These are phyloP conservation scores for Capsicum baccatum DNA, from an alignment of 257 asterid genomes.

Conservation along the genomic window DNA sequence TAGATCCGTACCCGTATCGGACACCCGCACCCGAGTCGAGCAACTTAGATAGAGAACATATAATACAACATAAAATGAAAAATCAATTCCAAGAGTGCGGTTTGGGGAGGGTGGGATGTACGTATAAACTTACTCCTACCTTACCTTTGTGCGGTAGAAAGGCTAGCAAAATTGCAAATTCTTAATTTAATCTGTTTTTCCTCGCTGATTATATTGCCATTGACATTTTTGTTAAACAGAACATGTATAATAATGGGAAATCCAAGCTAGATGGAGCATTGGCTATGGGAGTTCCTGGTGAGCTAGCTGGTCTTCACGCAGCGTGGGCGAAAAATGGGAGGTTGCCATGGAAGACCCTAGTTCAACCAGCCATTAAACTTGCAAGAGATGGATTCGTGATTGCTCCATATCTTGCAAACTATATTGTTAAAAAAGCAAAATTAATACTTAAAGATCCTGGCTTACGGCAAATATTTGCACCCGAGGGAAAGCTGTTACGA, in stretches of 20 bases:
- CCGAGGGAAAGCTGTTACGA: constrained; percentile 64
- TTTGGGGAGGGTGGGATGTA: no score
- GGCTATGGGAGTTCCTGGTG: constrained; percentile 91
- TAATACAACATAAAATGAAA: no score
- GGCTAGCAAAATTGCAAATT: not conserved
- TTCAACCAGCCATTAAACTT: constrained; percentile 72
- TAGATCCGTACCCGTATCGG: no score
- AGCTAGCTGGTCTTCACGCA: constrained; percentile 81
- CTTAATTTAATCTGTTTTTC: not conserved
- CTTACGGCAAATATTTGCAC: constrained; percentile 66
- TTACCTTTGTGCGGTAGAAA: no score
- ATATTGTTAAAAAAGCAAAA: constrained; percentile 38
- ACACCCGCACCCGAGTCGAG: no score
- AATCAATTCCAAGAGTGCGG: no score
- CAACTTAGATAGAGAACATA: no score
- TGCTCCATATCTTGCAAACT: constrained; percentile 57
- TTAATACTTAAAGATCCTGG: constrained; percentile 68
- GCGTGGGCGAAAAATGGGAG: constrained; percentile 81
- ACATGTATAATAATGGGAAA: constrained; percentile 64
- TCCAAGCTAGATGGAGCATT: constrained; percentile 66
- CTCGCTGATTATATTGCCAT: not conserved
- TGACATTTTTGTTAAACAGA: constrained; percentile 47
- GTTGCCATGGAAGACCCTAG: constrained; percentile 73
- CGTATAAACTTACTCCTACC: no score
- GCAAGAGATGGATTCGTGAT: constrained; percentile 83